Base-by-base conservation (phyloP, 805 yeast species). In the Nakazawaea anatomiae region DNA sequence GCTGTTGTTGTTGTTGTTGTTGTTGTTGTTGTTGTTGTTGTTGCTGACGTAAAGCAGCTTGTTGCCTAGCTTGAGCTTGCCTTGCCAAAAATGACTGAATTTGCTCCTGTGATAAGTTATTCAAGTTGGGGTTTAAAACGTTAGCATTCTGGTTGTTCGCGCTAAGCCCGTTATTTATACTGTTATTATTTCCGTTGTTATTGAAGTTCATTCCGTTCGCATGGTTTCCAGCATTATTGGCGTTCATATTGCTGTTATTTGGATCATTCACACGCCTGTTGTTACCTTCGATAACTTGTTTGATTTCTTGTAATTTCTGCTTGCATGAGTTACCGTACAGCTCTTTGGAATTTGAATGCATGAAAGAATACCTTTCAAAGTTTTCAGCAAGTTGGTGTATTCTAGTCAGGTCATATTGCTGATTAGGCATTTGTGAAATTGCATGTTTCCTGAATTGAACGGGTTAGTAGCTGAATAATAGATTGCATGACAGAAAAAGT, bases 341-440 rank as follows among this genome's bases (percentile, higher is more conserved):
- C 48, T 76, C 79, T 56, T 80, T 79, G 25, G 79, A 70, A 8
- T 74, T 72, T 10, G 88, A 73, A 51, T 80, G 80, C 51, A 75
- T 73, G 61, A 75, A 85, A 28, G 89, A 77, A 57, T 74, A 80
- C 52, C 81, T 78, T 61, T 86, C 94, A 57, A 83, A 85, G 59
- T 85, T 88, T 58, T 81, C 85, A 4, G 90, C 89, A 57, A 82
- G 71, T 4, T 73, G 66, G 32, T 51, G 53, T 39, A 51, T 46
- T 18, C 49, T 42, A 4, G 29, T 38, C 45, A 35, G 53, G 34
- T 46, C 47, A 39, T 50, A 50, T 27, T 44, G 52, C 30, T 50
- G 52, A 36, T 51, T 51, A 5, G 53, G 53, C 50, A 46, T 51
- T 41, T 51, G 53, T 6, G 47, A 36, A 32, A 46, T 46, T 11